Conservation (phyloP, 1,139 yeast genomes). For the Kodamaea sp. region DNA sequence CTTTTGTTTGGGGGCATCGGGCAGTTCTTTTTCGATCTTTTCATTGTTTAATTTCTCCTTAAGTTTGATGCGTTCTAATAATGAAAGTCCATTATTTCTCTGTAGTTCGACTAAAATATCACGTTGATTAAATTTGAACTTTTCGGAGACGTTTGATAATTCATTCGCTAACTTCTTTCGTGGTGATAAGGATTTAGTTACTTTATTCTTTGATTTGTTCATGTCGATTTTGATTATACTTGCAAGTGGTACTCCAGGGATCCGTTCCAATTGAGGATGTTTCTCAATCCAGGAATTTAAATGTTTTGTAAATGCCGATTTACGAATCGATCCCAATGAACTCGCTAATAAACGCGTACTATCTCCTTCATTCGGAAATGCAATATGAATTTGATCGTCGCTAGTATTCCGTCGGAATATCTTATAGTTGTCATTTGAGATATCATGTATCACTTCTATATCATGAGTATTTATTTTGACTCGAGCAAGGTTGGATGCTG, state of each 20-base stretch:
- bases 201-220: constrained; percentile 10
- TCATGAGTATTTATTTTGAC: constrained; percentile 16
- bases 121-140: constrained; percentile 28
- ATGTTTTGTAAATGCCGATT: constrained; percentile 4
- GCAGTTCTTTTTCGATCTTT: constrained; percentile 1
- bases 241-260: constrained; percentile 3
- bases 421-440: constrained; percentile 16
- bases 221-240: constrained; percentile 4
- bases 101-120: constrained; percentile 20
- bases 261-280: constrained; percentile 2
- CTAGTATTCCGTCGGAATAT: constrained; percentile 9
- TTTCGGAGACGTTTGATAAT: constrained; percentile 29
- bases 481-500: constrained; percentile 19
- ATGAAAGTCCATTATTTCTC: constrained; percentile 30
- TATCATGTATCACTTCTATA: constrained; percentile 16
- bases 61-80: constrained; percentile 34
- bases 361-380: constrained; percentile 10
- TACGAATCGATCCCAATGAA: constrained; percentile 7
- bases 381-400: constrained; percentile 10
- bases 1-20: constrained; percentile 28
- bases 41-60: constrained; percentile 13
- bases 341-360: too few species aligned
- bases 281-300: constrained; percentile 12
- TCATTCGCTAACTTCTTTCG: constrained; percentile 11
- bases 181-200: constrained; percentile 20